phyloP scores from a whole-genome alignment of 345 rosid genomes.

The Lumnitzera racemosa region DNA sequence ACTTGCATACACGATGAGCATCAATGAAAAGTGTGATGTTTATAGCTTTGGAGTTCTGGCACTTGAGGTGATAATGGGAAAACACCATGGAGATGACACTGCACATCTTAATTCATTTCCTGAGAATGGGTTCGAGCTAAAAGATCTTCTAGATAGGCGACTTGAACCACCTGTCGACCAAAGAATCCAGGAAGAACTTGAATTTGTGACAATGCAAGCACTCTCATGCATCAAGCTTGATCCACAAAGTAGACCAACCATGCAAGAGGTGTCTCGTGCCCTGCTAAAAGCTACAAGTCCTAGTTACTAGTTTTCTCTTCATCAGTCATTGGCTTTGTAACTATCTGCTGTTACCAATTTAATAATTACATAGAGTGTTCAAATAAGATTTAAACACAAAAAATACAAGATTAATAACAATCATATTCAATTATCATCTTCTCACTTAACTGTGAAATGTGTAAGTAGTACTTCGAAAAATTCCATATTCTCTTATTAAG shows the following conservation, averaged over 20 bases:
- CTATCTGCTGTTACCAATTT: no score
- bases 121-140: background rate
- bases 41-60: constrained; percentile 7
- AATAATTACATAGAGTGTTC: no score
- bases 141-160: background rate
- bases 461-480: no score
- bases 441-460: no score
- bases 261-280: background rate
- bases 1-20: constrained; percentile 4
- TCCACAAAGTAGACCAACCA: constrained; percentile 1
- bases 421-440: no score
- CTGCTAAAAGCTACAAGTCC: background rate
- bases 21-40: constrained; percentile 7
- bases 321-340: no score
- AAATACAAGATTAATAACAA: no score
- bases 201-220: background rate
- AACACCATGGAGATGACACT: background rate
- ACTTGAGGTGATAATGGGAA: background rate
- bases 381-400: no score
- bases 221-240: background rate
- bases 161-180: background rate
- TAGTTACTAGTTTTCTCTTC: no score
- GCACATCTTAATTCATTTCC: background rate
- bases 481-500: no score
- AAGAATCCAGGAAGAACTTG: background rate